Base-by-base conservation (phyloP, 208 protist species). In the Trypanosoma platydactyli region DNA sequence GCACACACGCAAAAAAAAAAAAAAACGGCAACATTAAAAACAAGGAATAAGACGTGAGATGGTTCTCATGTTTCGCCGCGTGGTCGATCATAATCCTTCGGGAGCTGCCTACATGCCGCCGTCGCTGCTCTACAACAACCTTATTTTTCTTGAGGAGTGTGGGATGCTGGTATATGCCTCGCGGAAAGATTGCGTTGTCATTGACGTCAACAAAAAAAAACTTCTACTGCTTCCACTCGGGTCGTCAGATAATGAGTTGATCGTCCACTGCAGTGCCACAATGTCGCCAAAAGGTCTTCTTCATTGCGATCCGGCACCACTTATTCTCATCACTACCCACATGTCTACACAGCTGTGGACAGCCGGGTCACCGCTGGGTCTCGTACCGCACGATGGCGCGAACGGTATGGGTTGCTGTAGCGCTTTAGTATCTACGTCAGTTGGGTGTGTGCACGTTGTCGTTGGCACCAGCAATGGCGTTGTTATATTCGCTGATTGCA, bases 81-180 rank as follows among this genome's bases (percentile, higher is more conserved):
- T 68, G 3, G 9, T 3, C 3, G 33, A 35, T 1, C 53, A 73
- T 45, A 16, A 35, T 9, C 7, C 35, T 7, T n/a, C 52, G 13
- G 24, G 20, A 15, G 20, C 3, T 57, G 9, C 33, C 33, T 18
- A 15, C 42, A 5, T 56, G 27, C 69, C 68, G 18, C 77, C 78
- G 0, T 76, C 73, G 30, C 67, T 88, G 22, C 58, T 83, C 13
- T 75, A 62, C 57, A 88, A 84, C 57, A 88, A 88, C 66, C 59
- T 88, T 29, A 70, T 40, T 22, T 73, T 50, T 69, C 71, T 70
- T 54, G 65, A 40, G 16, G 46, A 50, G 49, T 67, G 46, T 52
- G 55, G 20, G 57, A 44, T 58, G 49, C 68, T 76, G 9, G 68
- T 83, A 20, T 70, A 74, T 51, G 63, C 64, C 18, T 73, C 63